These are phyloP conservation scores for Monilinia fructicola DNA, from an alignment of 2,329 filamentous ascomycete species.

Conservation along the genomic window DNA sequence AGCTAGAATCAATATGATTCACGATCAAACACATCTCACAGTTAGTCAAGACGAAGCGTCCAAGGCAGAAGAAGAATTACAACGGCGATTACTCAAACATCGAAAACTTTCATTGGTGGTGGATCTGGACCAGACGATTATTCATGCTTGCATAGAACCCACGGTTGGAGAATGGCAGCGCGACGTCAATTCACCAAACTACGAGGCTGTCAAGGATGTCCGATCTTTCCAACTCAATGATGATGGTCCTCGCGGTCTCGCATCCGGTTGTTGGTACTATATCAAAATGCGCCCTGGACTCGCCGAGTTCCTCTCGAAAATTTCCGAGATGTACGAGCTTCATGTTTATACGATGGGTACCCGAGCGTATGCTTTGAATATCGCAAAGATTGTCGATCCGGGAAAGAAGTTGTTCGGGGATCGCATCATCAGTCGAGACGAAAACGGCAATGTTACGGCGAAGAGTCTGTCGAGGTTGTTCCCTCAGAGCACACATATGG, in stretches of 20 bases:
- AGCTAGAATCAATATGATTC: slow-evolving; percentile 91
- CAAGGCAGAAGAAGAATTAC: slow-evolving; percentile 80
- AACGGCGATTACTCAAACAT: slow-evolving; percentile 74
- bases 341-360: slow-evolving; percentile 99
- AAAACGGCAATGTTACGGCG: slow-evolving; percentile 88
- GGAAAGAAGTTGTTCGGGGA: slow-evolving; percentile 88
- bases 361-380: slow-evolving; percentile 88
- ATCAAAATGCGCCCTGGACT: slow-evolving; percentile 94
- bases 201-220: slow-evolving; percentile 87
- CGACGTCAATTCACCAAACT: slow-evolving; percentile 84
- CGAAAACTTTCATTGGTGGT: slow-evolving; percentile 91
- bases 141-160: slow-evolving; percentile 95
- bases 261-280: slow-evolving; percentile 87
- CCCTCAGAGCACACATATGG: slow-evolving; percentile 97
- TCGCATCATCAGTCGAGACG: slow-evolving; percentile 91
- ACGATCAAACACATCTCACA: slow-evolving; percentile 83
- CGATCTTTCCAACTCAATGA: slow-evolving; percentile 85
- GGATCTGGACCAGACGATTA: slow-evolving; percentile 96
- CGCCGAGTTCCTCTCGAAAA: slow-evolving; percentile 72
- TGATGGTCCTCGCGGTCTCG: slow-evolving; percentile 69
- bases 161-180: slow-evolving; percentile 95
- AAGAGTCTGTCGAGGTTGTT: slow-evolving; percentile 91
- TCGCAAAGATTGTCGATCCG: slow-evolving; percentile 90
- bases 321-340: slow-evolving; percentile 83
- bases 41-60: slow-evolving; percentile 81